Evolutionary conservation across 1,284 basidiomycete genomes (phyloP), one percentile per base, ranked within the genome.

Genomic region (Ustilago trichophora): DNA sequence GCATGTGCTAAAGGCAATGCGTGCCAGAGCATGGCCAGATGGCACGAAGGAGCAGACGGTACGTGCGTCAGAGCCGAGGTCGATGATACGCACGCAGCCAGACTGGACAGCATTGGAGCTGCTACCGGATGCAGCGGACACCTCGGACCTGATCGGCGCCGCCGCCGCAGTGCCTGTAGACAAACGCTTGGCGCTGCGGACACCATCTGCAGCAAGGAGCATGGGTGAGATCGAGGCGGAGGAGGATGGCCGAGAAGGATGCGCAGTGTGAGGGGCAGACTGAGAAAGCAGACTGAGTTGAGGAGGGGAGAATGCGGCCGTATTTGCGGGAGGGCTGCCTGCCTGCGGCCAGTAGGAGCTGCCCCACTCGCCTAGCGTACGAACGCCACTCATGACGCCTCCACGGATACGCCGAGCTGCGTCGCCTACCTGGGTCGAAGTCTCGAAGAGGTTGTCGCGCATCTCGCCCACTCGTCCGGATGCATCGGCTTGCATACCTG

Each of bases 381-480:
- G 59, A 3, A 69, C 56, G 31, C 66, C 66, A 34, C 51, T 69
- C 40, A 69, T 40, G 45, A 69, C 66, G 29, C 59, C 59, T n/a
- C 59, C 59, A 18, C 59, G 27, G n/a, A 69, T 48, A 40, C 66
- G 60, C 22, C 66, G 66, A 16, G 66, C 66, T 21, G 60, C 52
- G n/a, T 69, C 66, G 16, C 66, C 60, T 2, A 69, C 48, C 9
- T 69, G 55, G 0, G 66, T 55, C 11, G 66, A 69, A 10, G 66
- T 69, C 36, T 69, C 66, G 31, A 69, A 51, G 19, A 69, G 31
- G 26, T 64, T 63, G 36, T 69, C 66, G n/a, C 66, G 59, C 55
- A 64, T 54, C 40, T 69, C 66, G 5, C 51, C 59, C 9, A 63
- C 44, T 10, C 65, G 63, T 18, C 27, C 38, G 2, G 62, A 38